Conservation (phyloP, 192 early-diverging fungal genomes). For the Coemansia sp. region DNA sequence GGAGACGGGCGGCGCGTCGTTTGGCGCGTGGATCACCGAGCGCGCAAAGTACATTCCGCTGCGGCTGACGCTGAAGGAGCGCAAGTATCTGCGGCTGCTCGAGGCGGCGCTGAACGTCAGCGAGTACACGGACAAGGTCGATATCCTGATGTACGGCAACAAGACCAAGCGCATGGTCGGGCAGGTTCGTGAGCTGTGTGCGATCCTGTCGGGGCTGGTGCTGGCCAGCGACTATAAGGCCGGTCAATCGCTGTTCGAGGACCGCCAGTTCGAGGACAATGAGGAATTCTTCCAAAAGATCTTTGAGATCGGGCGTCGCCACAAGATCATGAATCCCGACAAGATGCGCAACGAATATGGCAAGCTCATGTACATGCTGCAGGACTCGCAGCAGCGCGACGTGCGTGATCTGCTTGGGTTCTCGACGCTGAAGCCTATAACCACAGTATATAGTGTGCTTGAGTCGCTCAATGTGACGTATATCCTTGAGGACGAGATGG, state of each 20-base stretch:
- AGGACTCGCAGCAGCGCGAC: constrained; percentile 70
- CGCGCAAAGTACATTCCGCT: constrained; percentile 94
- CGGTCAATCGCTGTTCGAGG: constrained; percentile 76
- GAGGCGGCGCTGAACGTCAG: constrained; percentile 93
- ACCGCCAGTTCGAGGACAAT: constrained; percentile 68
- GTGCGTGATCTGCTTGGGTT: constrained; percentile 80
- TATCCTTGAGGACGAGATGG: constrained; percentile 78
- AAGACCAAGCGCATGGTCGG: constrained; percentile 86
- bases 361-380: constrained; percentile 91
- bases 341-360: constrained; percentile 96
- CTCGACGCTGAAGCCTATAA: constrained; percentile 77
- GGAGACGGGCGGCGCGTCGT: constrained; percentile 49
- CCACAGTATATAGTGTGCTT: constrained; percentile 82
- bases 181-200: constrained; percentile 96
- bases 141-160: constrained; percentile 74
- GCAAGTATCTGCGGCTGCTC: constrained; percentile 89
- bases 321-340: constrained; percentile 94
- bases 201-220: constrained; percentile 89
- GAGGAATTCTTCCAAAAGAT: constrained; percentile 76
- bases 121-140: constrained; percentile 85
- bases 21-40: constrained; percentile 80
- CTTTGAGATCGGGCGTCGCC: constrained; percentile 68
- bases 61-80: constrained; percentile 84
- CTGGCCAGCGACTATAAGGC: constrained; percentile 78
- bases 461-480: constrained; percentile 61